phyloP scores from a whole-genome alignment of 2,329 filamentous ascomycete genomes.

The Eutypa lata region DNA sequence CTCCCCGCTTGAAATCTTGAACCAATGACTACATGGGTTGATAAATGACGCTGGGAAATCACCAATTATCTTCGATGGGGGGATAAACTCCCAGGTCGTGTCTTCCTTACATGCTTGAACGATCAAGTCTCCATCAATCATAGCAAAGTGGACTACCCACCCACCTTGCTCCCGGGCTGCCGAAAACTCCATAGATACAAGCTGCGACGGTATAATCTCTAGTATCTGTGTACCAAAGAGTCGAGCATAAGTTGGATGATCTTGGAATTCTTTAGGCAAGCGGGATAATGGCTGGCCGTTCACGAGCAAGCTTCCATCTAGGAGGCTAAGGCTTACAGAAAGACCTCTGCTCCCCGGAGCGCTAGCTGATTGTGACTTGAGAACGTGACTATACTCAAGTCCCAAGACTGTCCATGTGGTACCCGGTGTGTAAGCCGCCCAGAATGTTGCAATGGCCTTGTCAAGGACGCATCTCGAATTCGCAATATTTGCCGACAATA shows the following conservation, averaged over 20 bases:
- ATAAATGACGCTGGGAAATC: not conserved
- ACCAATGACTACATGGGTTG: slow-evolving; percentile 1
- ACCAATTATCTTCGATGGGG: not conserved
- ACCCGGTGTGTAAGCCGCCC: not conserved
- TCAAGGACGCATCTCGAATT: not conserved
- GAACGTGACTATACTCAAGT: not conserved
- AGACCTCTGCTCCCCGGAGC: not conserved
- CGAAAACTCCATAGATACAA: not conserved
- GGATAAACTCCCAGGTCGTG: not conserved
- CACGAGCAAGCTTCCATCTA: not conserved
- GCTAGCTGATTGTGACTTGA: not conserved
- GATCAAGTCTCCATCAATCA: not conserved
- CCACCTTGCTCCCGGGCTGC: not conserved
- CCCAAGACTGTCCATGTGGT: not conserved
- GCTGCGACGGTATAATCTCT: not conserved
- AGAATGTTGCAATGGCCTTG: not conserved
- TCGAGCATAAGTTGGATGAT: not conserved
- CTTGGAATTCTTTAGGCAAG: not conserved
- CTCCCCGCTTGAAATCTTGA: not conserved
- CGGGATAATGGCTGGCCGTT: not conserved
- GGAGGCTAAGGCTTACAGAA: not conserved
- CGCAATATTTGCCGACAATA: not conserved
- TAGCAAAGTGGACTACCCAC: not conserved
- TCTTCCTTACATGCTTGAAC: not conserved
- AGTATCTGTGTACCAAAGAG: slow-evolving; percentile 2